A percentile compares a stretch with the other conserved stretches of the same genome.
Conservation (phyloP, 106 monocot species). For the Phalaenopsis aphrodite region DNA sequence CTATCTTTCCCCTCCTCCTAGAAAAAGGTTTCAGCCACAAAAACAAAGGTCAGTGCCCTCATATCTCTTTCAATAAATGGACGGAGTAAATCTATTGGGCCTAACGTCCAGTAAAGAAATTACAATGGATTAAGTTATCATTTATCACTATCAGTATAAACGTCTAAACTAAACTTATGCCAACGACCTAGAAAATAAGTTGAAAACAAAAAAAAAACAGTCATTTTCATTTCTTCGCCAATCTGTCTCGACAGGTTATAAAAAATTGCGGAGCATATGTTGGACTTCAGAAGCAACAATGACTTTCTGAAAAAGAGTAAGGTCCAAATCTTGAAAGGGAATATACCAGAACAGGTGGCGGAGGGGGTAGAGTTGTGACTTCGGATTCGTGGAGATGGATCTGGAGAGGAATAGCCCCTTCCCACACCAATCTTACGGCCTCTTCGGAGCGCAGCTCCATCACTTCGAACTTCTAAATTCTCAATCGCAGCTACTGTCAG, state of each 20-base stretch:
- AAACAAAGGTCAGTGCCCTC: background rate
- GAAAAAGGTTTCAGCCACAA: background rate
- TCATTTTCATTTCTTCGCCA: background rate
- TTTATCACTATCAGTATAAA: background rate
- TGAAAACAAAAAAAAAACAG: background rate
- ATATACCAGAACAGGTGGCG: slow-evolving; percentile 71
- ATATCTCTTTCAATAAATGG: background rate
- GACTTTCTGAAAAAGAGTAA: background rate
- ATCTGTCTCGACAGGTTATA: background rate
- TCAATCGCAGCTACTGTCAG: background rate
- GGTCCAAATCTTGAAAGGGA: background rate
- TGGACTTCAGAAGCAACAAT: background rate
- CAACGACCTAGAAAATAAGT: background rate
- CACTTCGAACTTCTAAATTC: background rate
- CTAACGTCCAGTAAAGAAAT: background rate
- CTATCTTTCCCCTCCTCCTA: too few species aligned
- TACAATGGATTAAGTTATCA: background rate
- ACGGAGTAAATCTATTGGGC: background rate
- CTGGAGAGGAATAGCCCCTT: slow-evolving; percentile 87
- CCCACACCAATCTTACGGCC: slow-evolving; percentile 68
- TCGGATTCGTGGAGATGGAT: slow-evolving; percentile 91
- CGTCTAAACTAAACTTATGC: background rate
- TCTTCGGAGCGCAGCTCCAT: slow-evolving; percentile 60
- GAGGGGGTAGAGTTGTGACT: slow-evolving; percentile 74
- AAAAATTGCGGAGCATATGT: background rate